A percentile compares a stretch with the other conserved stretches of the same genome.
These are phyloP conservation scores for Aquanectria penicillioides DNA, from an alignment of 2,329 filamentous ascomycete species.

Conservation along the genomic window DNA sequence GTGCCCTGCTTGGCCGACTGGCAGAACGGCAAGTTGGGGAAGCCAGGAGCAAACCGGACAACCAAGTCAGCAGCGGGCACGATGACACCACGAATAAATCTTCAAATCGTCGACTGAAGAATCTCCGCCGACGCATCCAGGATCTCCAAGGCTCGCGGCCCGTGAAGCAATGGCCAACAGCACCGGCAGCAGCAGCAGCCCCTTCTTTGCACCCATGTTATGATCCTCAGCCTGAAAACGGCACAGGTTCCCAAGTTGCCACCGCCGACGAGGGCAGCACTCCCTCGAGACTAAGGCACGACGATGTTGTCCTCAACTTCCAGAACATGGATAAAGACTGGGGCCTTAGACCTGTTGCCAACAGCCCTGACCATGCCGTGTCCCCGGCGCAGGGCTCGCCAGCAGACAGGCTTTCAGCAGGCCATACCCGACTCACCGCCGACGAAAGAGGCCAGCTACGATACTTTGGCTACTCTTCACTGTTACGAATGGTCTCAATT, in stretches of 20 bases:
- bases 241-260: not conserved
- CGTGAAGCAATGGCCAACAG: not conserved
- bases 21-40: not conserved
- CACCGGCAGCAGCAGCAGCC: not conserved
- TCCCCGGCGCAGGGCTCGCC: not conserved
- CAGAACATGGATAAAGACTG: conserved; percentile 4
- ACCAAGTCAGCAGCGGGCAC: not conserved
- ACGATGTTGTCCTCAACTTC: not conserved
- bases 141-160: not conserved
- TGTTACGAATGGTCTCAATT: not conserved
- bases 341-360: not conserved
- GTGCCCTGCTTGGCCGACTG: not conserved
- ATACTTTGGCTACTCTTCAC: not conserved
- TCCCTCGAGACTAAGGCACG: not conserved
- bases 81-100: not conserved
- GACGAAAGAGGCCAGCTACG: not conserved
- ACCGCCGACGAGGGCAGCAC: not conserved
- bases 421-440: not conserved
- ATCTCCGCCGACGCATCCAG: not conserved
- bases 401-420: not conserved
- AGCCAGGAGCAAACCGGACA: not conserved
- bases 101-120: not conserved
- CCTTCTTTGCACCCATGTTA: not conserved
- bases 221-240: not conserved
- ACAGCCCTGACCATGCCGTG: not conserved